Evolutionary conservation across 768 basidiomycete species (phyloP), one percentile per base, ranked within the genome.

Genomic region (Russula dissimulans): DNA sequence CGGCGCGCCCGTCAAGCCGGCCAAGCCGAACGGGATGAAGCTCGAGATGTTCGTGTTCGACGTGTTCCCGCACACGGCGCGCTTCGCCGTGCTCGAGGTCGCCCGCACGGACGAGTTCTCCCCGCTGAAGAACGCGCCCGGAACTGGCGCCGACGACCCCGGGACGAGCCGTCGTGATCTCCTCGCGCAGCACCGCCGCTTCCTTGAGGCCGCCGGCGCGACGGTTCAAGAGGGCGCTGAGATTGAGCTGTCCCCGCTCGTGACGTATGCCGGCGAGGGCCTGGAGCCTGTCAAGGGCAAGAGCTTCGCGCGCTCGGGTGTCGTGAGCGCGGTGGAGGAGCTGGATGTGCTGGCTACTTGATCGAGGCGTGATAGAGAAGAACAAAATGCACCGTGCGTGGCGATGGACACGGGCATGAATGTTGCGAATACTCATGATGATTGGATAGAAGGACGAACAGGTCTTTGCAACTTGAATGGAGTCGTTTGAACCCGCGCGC

Each of bases 21-120:
- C 74, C 63, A 85, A 86, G 69, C 90, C 93, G n/a, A 98, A 99
- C 71, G 97, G 97, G 62, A 95, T 98, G 91, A 99, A 99, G 76
- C 84, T 99, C 63, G 97, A 99, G 74, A 78, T 95, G 77, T 99
- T 99, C 75, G 89, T 99, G 36, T 99, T 99, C 69, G 97, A 99
- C 74, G 97, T 99, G 47, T 97, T 99, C 79, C 95, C 95, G 0
- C 91, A 83, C 74, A 92, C 93, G 31, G 72, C 84, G 69, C 77
- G 73, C 53, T 92, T 95, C 65, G 83, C 88, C 32, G 91, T 97
- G 43, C 74, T 98, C 69, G 94, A 97, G 72, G 92, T 97, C 46
- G 81, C 82, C 53, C 77, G 97, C 57, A 78, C 79, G 60, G 91
- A 95, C 61, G 95, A 98, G 74, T 99, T 99, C 68, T 94, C 91